Conservation (phyloP, 169 alveolate genomes). For the Hepatocystis sp. region DNA sequence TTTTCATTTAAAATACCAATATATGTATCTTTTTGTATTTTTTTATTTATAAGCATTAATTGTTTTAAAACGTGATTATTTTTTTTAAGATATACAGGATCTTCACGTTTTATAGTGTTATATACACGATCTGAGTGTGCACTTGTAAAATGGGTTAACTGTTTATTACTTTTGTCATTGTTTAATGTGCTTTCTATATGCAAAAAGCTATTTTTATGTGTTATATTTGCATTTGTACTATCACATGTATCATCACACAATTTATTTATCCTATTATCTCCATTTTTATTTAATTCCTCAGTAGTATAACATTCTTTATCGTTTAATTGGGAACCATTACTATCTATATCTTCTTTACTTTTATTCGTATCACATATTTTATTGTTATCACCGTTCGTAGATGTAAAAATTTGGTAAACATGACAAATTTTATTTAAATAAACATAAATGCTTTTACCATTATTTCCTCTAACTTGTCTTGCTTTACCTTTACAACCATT, state of each 20-base stretch:
- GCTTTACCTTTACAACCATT: slow-evolving; percentile 46
- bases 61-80: slow-evolving; percentile 51
- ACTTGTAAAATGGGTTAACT: too few species aligned
- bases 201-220: too few species aligned
- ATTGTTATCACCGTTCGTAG: too few species aligned
- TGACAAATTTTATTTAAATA: slow-evolving; percentile 57
- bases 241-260: too few species aligned
- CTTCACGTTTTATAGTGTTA: slow-evolving; percentile 47
- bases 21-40: slow-evolving; percentile 24
- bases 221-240: too few species aligned
- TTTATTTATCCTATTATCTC: too few species aligned
- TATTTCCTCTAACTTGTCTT: slow-evolving; percentile 55
- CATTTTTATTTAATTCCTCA: too few species aligned
- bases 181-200: too few species aligned
- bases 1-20: slow-evolving; percentile 36
- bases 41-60: slow-evolving; percentile 19
- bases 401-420: slow-evolving; percentile 16
- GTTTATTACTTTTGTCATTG: too few species aligned
- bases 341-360: neutral
- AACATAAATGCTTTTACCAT: slow-evolving; percentile 36
- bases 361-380: too few species aligned
- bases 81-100: slow-evolving; percentile 56
- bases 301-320: too few species aligned
- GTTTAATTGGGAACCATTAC: neutral
- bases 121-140: slow-evolving; percentile 44